Percentiles rank a stretch among this genome's conserved stretches.
These are phyloP conservation scores for Phytopythium helicoides DNA, from an alignment of 352 stramenopile species.

Conservation along the genomic window DNA sequence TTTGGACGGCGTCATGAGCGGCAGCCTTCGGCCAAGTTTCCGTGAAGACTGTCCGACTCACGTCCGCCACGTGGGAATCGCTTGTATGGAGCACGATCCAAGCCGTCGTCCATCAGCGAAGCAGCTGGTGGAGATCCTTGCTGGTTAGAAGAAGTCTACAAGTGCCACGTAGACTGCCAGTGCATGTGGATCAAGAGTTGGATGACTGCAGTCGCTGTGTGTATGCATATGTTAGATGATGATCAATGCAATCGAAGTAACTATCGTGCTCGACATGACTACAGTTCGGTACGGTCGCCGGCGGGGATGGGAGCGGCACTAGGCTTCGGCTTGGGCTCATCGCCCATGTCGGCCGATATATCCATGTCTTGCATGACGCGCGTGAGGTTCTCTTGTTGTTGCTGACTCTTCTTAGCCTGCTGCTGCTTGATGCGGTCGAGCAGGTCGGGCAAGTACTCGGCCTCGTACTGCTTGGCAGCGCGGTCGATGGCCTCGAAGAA, in stretches of 20 bases:
- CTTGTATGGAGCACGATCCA: slow-evolving; percentile 31
- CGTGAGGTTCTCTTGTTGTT: slow-evolving; percentile 51
- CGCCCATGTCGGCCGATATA: slow-evolving; percentile 47
- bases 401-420: slow-evolving; percentile 40
- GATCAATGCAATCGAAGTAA: too few relatives aligned
- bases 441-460: slow-evolving; percentile 81
- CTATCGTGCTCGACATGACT: too few relatives aligned
- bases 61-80: slow-evolving; percentile 27
- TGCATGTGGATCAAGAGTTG: too few relatives aligned
- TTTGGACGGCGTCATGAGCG: slow-evolving; percentile 40
- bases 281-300: slow-evolving; percentile 63
- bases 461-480: slow-evolving; percentile 85
- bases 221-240: too few relatives aligned
- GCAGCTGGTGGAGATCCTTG: too few relatives aligned
- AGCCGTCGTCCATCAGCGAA: too few relatives aligned
- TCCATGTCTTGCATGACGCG: slow-evolving; percentile 85
- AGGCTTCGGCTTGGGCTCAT: slow-evolving; percentile 13
- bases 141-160: too few relatives aligned
- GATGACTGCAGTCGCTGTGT: too few relatives aligned
- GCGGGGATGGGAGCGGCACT: slow-evolving; percentile 17
- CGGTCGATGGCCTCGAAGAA: slow-evolving; percentile 92
- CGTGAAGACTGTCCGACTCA: slow-evolving; percentile 25
- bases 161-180: too few relatives aligned
- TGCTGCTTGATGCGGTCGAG: slow-evolving; percentile 64
- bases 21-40: slow-evolving; percentile 38